Evolutionary conservation across 192 early-diverging fungal genomes (phyloP), one percentile per base, ranked within the genome.

Genomic region (Coemansia sp.): DNA sequence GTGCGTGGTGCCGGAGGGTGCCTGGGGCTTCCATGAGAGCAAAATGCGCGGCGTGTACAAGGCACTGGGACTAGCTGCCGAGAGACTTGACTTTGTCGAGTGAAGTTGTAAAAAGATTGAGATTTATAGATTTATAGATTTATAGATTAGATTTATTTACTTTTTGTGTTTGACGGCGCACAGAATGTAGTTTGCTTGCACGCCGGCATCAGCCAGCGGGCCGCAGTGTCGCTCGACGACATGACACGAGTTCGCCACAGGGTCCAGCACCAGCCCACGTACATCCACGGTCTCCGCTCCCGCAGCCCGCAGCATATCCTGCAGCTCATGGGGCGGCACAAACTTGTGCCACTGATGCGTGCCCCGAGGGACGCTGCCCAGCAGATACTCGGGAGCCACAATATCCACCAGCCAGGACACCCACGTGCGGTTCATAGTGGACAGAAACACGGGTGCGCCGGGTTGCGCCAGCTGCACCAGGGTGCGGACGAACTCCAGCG

Each of bases 271-370:
- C 25, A 89, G 80, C 0, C 85, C 87, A 11, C 70, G 63, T 1
- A 80, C 70, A 46, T 85, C 85, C 27, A 84, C 37, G 0, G 78
- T 78, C 45, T 73, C 55, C 2, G 61, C 64, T 46, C 80, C 73
- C 12, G 80, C 59, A 2, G 73, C 69, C 12, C 50, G 15, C 5
- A 89, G 68, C 17, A 84, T 83, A 2, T 38, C 21, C 11, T 22
- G 5, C 10, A 77, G 53, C 64, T 96, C 93, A 9, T 82, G 67
- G 10, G 91, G 90, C n/a, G 73, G 85, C 42, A 96, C 72, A 63
- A 94, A 98, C 67, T 94, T 94, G 19, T 67, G 61, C 79, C 86
- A 84, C 22, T 93, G 85, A 57, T 98, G 96, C 0, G 96, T 98
- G 7, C 92, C 93, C 3, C 73, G 57, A 3, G 89, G 91, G 0